Base-by-base conservation (phyloP, 2,329 filamentous ascomycete genomes). In the Penicillium frequentans region DNA sequence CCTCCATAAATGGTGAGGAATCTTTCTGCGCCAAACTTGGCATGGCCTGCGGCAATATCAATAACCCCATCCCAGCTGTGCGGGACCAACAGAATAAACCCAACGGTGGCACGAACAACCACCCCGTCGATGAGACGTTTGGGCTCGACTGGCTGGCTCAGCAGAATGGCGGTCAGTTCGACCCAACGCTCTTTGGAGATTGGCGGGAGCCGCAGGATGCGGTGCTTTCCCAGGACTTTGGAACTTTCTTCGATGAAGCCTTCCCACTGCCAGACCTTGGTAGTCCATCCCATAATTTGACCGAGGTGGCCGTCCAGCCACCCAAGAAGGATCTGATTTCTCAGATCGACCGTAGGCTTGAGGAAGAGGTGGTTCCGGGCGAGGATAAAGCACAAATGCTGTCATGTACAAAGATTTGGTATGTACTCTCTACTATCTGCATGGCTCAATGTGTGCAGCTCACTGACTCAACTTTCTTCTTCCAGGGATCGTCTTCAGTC, bases 331-430 rank as follows among this genome's bases (percentile, higher is more conserved):
- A 90, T 64, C 82, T 96, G 42, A 84, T 96, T 60, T 84, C 87
- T 39, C 84, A 91, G 71, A 90, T 96, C 60, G 92, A 96, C 68
- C 86, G 57, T 49, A 71, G 85, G 16, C 79, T 87, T 59, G 87
- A 85, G 5, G 83, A 87, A 9, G 89, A 93, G 8, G 88, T 87
- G 60, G 84, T 86, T 16, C 84, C 85, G 10, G 83, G 79, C 10
- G 83, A 84, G 57, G 81, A 86, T 61, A 80, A 81, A 52, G 80
- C 84, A 31, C 81, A 88, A 64, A 83, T 91, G 69, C 82, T 96
- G 67, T 91, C 85, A 58, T 97, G 93, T 77, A 93, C 90, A 66
- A 93, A 95, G 72, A 93, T 98, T 51, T 98, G 93, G 93, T 97
- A 84, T 71, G 90, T 80, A 10, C 5, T 80, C 10, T 42, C 3